Evolutionary conservation across 768 basidiomycete species (phyloP), one percentile per base, ranked within the genome.

Genomic region (Psilocybe tampanensis): DNA sequence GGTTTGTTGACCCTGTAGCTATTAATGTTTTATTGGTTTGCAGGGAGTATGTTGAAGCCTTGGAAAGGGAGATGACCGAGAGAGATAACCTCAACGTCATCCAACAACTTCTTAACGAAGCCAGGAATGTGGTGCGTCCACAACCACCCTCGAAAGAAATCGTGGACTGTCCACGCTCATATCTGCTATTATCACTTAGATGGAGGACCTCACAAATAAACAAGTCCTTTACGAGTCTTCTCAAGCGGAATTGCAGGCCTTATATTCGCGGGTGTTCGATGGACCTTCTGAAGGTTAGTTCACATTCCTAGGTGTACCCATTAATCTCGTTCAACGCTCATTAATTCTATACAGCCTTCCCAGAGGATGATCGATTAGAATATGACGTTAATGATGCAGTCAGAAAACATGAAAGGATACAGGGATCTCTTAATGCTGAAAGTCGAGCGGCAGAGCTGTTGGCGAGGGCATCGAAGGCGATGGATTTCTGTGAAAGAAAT

Each of bases 11-110:
- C 36, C 54, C 8, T 56, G 41, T 44, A 8, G 23, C 41, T 17
- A 8, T 42, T 26, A 32, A 49, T 24, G 21, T 18, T 44, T 17
- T 15, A 3, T 8, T 26, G 26, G 29, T 29, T 42, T 42, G 15
- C 52, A 81, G 80, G 48, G 77, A 80, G 59, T 81, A 77, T 55
- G 70, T 80, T 2, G 78, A 78, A 54, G 78, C 79, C 1, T 57
- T 81, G 55, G 74, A 79, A 54, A 65, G 69, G 11, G 78, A 79
- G 60, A 66, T 76, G 63, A 64, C 68, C 7, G 76, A 76, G 63
- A 70, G 71, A 60, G 72, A 75, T 33, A 70, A 66, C 29, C 68
- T 64, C 39, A 64, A 64, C 45, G 64, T 69, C 44, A 61, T 76
- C 32, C 60, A 72, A 4, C 68, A 64, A 19, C 67, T 79, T 55